Evolutionary conservation across 345 rosid species (phyloP).

Genomic region (Salix caprea): DNA sequence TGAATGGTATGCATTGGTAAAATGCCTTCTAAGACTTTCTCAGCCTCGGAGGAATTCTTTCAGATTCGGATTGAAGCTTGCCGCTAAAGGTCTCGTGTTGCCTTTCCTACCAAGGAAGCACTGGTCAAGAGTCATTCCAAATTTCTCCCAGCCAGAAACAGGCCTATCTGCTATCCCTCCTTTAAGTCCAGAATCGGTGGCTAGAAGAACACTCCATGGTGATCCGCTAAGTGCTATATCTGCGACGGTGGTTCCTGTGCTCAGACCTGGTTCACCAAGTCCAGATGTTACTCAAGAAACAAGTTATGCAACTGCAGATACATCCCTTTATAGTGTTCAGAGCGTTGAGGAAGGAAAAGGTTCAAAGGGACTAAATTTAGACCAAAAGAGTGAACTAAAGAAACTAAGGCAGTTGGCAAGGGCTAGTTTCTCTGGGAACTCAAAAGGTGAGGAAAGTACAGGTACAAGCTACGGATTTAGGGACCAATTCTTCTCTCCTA

Average conservation of each 20-base stretch:
- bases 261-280: constrained; percentile 35
- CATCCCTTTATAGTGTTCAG: not conserved
- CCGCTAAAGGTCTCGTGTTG: constrained; percentile 41
- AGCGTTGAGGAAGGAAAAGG: constrained; percentile 19
- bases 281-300: not conserved
- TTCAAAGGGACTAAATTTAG: constrained; percentile 17
- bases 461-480: constrained; percentile 15
- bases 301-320: constrained; percentile 10
- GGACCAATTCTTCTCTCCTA: constrained; percentile 7
- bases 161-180: constrained; percentile 33
- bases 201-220: constrained; percentile 7
- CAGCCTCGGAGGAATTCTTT: constrained; percentile 33
- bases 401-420: constrained; percentile 46
- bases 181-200: constrained; percentile 27
- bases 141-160: constrained; percentile 27
- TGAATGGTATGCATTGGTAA: constrained; percentile 42
- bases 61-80: constrained; percentile 33
- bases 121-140: constrained; percentile 34
- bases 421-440: constrained; percentile 38
- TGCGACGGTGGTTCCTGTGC: constrained; percentile 48
- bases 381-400: constrained; percentile 38
- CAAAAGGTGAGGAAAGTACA: constrained; percentile 21
- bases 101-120: constrained; percentile 44
- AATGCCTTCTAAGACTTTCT: constrained; percentile 30
- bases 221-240: constrained; percentile 31